phyloP scores from a whole-genome alignment of 176 grass and related monocot species.

The Leersia perrieri region DNA sequence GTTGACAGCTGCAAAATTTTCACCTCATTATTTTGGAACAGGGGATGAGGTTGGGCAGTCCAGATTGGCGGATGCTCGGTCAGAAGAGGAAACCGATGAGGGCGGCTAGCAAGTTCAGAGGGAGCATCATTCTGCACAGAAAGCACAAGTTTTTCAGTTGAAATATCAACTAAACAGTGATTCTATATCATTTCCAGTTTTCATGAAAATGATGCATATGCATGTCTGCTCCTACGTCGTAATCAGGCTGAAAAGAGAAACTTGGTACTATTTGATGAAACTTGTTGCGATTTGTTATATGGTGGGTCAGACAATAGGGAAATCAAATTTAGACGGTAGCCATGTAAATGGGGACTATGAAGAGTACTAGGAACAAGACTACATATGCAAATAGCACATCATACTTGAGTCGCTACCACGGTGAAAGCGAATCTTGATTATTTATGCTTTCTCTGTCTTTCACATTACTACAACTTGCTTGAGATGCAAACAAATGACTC shows the following conservation, averaged over 20 bases:
- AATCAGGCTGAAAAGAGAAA: slow-evolving; percentile 22
- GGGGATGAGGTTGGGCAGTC: slow-evolving; percentile 47
- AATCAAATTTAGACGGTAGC: slow-evolving; percentile 13
- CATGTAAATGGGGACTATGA: slow-evolving; percentile 23
- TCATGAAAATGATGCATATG: not conserved
- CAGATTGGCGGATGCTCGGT: slow-evolving; percentile 52
- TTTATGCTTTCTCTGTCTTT: not conserved
- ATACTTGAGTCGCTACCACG: slow-evolving; percentile 36
- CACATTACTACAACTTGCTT: not conserved
- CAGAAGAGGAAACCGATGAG: slow-evolving; percentile 26
- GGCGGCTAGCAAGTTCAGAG: slow-evolving; percentile 31
- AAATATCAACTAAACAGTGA: slow-evolving; percentile 13
- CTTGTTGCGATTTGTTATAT: not conserved
- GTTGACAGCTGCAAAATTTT: slow-evolving; percentile 9
- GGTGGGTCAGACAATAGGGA: slow-evolving; percentile 8
- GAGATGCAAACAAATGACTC: not conserved
- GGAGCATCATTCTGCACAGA: slow-evolving; percentile 54
- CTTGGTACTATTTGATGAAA: slow-evolving; percentile 25
- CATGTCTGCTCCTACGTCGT: slow-evolving; percentile 4
- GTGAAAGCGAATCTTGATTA: slow-evolving; percentile 33
- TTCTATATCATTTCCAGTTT: not conserved
- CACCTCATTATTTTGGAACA: slow-evolving; percentile 69
- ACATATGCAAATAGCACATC: slow-evolving; percentile 1
- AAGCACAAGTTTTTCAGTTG: slow-evolving; percentile 17
- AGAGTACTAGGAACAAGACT: slow-evolving; percentile 34